Percentiles rank a stretch among this genome's conserved stretches.
Evolutionary conservation across 139 green algal species (phyloP).

Genomic region (Tetratostichococcus sp.): DNA sequence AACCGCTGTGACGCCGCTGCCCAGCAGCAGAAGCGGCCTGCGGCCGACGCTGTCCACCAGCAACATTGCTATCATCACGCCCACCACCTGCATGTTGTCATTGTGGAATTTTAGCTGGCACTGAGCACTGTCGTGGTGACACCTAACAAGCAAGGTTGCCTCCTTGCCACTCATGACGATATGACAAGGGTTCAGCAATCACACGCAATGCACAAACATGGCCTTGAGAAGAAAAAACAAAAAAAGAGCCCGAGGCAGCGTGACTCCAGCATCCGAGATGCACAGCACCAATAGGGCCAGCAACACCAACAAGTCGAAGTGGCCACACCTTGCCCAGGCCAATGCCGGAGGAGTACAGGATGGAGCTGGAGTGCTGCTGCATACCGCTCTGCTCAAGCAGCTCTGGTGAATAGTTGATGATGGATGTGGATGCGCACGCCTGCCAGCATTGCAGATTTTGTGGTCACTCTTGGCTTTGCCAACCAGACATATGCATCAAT

Average conservation of each 20-base stretch:
- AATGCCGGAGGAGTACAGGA: slow-evolving; percentile 43
- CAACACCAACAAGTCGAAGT: too few relatives aligned
- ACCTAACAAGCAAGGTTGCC: too few relatives aligned
- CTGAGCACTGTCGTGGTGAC: too few relatives aligned
- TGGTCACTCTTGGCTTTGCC: too few relatives aligned
- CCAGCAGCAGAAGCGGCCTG: slow-evolving; percentile 67
- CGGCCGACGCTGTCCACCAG: slow-evolving; percentile 69
- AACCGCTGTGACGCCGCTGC: slow-evolving; percentile 33
- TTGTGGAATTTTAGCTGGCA: not conserved
- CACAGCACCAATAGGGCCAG: too few relatives aligned
- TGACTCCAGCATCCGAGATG: too few relatives aligned
- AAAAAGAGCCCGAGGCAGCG: too few relatives aligned
- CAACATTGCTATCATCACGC: slow-evolving; percentile 34
- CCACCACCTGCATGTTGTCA: slow-evolving; percentile 38
- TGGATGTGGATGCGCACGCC: slow-evolving; percentile 54
- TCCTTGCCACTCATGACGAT: too few relatives aligned
- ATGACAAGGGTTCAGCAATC: too few relatives aligned
- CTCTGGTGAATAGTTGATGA: slow-evolving; percentile 83
- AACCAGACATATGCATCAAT: too few relatives aligned
- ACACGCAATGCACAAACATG: too few relatives aligned
- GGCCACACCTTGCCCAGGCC: slow-evolving; percentile 55
- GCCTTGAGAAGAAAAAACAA: too few relatives aligned
- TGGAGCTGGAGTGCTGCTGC: slow-evolving; percentile 24
- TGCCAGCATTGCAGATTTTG: slow-evolving; percentile 15
- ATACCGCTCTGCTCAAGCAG: slow-evolving; percentile 37